Evolutionary conservation across 2,329 filamentous ascomycete genomes (phyloP), one percentile per base, ranked within the genome.

Genomic region (Didymosphaeria variabile): DNA sequence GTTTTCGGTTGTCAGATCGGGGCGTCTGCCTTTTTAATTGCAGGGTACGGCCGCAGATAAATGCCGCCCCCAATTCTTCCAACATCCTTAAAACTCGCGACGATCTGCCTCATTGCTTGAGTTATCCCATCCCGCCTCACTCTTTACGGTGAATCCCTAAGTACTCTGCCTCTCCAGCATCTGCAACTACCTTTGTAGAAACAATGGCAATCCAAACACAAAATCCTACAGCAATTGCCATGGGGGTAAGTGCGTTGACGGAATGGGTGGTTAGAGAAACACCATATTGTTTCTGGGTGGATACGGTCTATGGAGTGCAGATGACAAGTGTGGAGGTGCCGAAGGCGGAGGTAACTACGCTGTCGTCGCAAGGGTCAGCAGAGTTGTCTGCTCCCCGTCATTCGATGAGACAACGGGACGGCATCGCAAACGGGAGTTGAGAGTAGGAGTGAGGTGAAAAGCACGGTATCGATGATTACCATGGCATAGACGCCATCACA

Each of bases 191-290:
- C 26, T 29, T 6, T 6, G 26, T 6, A 29, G 31, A 36, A n/a
- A 38, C 49, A 29, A 51, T n/a, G 32, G 13, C 15, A 19, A 21
- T 51, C 13, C 49, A 12, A n/a, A n/a, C n/a, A n/a, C n/a, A n/a
- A n/a, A n/a, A n/a, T n/a, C n/a, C n/a, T n/a, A n/a, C n/a, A n/a
- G n/a, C n/a, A n/a, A n/a, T n/a, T n/a, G n/a, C n/a, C n/a, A n/a
- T n/a, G n/a, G n/a, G n/a, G n/a, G n/a, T n/a, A 6, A 65, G 59
- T 26, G 66, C 67, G 12, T 58, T 70, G 31, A 62, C 63, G 17
- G 67, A 61, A 57, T 34, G 67, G n/a, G 64, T 62, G 5, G 66
- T 64, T 6, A 70, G 66, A 15, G 65, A 65, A 42, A 67, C 63
- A n/a, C n/a, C n/a, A n/a, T n/a, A n/a, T n/a, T n/a, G n/a, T n/a